Percentiles rank a stretch among this genome's conserved stretches.
phyloP scores from a whole-genome alignment of 139 green algal species.

The Haematococcus sp. region DNA sequence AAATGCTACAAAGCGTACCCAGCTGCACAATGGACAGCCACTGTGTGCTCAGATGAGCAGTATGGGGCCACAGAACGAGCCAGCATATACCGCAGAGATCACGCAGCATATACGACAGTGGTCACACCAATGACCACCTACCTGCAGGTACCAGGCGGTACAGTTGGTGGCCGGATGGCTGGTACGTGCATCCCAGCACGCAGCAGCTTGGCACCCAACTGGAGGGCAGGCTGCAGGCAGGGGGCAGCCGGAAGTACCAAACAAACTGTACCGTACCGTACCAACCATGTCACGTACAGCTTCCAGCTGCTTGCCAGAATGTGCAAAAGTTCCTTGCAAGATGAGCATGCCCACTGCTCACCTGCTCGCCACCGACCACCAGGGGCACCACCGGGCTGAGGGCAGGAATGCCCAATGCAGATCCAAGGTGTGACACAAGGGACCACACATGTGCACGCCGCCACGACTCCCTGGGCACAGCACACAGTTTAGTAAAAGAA shows the following conservation, averaged over 20 bases:
- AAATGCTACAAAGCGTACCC: no score
- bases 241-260: no score
- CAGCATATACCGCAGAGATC: no score
- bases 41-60: no score
- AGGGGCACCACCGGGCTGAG: constrained; percentile 83
- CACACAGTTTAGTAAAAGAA: no score
- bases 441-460: constrained; percentile 63
- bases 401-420: constrained; percentile 49
- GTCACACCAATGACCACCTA: constrained; percentile 16
- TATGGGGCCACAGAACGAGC: no score
- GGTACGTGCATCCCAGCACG: constrained; percentile 63
- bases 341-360: background rate
- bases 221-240: background rate
- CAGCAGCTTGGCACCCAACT: constrained; percentile 31
- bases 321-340: no score
- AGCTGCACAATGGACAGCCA: no score
- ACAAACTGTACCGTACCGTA: no score
- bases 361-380: constrained; percentile 71
- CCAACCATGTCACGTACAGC: no score
- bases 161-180: constrained; percentile 90
- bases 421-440: constrained; percentile 42
- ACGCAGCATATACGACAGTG: no score
- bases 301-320: no score
- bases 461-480: constrained; percentile 73
- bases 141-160: constrained; percentile 78